Conservation (phyloP, 805 yeast species). For the Wickerhamiella nectarea region DNA sequence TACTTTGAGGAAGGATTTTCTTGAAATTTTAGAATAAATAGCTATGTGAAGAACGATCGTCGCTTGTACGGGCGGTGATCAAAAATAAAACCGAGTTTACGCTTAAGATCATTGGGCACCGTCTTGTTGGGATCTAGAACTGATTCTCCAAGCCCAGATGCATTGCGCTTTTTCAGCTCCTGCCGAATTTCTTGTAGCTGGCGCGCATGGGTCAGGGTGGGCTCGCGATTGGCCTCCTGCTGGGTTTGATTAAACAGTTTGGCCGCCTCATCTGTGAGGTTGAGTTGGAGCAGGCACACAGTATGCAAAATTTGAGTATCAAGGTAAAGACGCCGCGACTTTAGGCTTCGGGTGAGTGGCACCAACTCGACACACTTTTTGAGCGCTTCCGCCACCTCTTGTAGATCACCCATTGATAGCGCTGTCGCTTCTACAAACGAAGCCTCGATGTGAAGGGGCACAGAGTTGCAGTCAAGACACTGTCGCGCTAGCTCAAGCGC, state of each 20-base stretch:
- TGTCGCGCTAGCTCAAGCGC: slow-evolving; percentile 3
- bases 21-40: not conserved
- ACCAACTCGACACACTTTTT: not conserved
- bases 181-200: not conserved
- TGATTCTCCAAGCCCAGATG: not conserved
- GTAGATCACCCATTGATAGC: not conserved
- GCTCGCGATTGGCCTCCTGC: not conserved
- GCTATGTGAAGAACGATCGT: not conserved
- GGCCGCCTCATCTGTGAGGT: not conserved
- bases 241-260: not conserved
- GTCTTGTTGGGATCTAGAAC: not conserved
- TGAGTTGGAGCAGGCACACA: slow-evolving; percentile 2
- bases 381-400: not conserved
- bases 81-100: not conserved
- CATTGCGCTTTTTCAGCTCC: not conserved
- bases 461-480: slow-evolving; percentile 2
- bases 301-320: not conserved
- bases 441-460: not conserved
- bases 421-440: not conserved
- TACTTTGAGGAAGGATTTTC: slow-evolving; percentile 26
- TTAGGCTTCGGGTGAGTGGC: not conserved
- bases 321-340: not conserved
- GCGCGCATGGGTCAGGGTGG: slow-evolving; percentile 1
- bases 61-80: not conserved
- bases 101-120: slow-evolving; percentile 1